These are phyloP conservation scores for Marasmius sp. DNA, from an alignment of 1,284 basidiomycete genomes.

Conservation along the genomic window DNA sequence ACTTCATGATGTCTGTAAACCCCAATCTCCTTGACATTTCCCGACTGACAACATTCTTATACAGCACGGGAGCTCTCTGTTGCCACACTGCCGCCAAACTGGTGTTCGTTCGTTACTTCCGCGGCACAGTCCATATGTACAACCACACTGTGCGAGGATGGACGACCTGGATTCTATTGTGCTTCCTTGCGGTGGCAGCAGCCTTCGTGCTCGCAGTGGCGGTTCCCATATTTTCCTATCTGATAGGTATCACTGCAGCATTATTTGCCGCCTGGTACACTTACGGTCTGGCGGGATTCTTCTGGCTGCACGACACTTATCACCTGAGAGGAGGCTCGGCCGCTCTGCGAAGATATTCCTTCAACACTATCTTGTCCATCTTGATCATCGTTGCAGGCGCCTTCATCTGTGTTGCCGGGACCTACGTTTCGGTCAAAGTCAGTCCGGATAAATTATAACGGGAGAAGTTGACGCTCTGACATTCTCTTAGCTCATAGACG, in stretches of 20 bases:
- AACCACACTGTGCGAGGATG: constrained; percentile 58
- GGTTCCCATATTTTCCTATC: constrained; percentile 54
- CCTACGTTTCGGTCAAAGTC: constrained; percentile 53
- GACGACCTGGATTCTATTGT: constrained; percentile 52
- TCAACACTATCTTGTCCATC: constrained; percentile 36
- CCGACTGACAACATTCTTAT: background rate
- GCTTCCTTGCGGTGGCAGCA: constrained; percentile 41
- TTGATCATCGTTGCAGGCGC: constrained; percentile 47
- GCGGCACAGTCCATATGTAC: constrained; percentile 57
- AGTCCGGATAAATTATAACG: background rate
- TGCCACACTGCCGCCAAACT: constrained; percentile 59
- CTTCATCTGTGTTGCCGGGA: constrained; percentile 55
- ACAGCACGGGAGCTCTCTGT: constrained; percentile 46
- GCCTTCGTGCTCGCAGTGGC: constrained; percentile 57
- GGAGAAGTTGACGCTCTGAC: background rate
- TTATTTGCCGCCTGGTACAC: constrained; percentile 60
- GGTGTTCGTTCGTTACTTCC: constrained; percentile 59
- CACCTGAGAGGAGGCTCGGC: constrained; percentile 37
- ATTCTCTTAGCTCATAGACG: constrained; percentile 43
- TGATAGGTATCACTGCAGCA: constrained; percentile 54
- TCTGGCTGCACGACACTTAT: constrained; percentile 54
- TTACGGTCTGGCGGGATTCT: constrained; percentile 56
- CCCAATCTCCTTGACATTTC: background rate
- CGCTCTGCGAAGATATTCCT: constrained; percentile 30
- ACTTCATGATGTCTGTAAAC: constrained; percentile 48